Base-by-base conservation (phyloP, 768 basidiomycete species). In the Cystofilobasidium ferigula region DNA sequence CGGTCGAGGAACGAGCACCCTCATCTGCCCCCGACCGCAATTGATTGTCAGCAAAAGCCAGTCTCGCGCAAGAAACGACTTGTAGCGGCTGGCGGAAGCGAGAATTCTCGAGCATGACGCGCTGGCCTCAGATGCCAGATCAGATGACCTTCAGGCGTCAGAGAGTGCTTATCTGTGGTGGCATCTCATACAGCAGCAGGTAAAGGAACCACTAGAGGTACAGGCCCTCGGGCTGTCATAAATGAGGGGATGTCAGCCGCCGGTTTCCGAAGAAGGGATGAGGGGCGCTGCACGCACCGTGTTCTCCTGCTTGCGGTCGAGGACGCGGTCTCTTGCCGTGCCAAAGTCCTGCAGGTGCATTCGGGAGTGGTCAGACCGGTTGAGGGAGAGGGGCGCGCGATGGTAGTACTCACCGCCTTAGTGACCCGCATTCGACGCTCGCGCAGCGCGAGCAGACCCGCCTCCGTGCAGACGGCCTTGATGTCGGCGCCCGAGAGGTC, bases 391-490 rank as follows among this genome's bases (percentile, higher is more conserved):
- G 26, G 18, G 14, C 3, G 10, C 7, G 13, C n/a, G 72, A 20
- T 16, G 24, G 16, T 3, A 5, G 26, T 30, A 66, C 64, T 38
- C 20, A 66, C 64, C 18, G 60, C 67, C 48, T 63, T 68, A 3
- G 67, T 68, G 26, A 68, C 67, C 74, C 88, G 81, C 91, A 93
- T 98, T 69, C 95, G 81, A 62, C 95, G 81, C 76, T 99, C 95
- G 70, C 95, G 82, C 67, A 99, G 79, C 6, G 95, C 95, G 38
- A 98, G 80, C 60, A 99, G 77, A 70, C 95, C 95, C n/a, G 95
- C 94, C 75, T 99, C 95, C 8, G 95, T 98, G 71, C 93, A 97
- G 6, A 98, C 89, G 1, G 94, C 95, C 79, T 98, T 98, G 81
- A 99, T 98, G 73, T 99, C 95, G 2, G 95, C 95, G 54, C 95